A percentile compares a stretch with the other conserved stretches of the same genome.
These are phyloP conservation scores for Claviceps purpurea DNA, from an alignment of 2,329 filamentous ascomycete genomes.

Conservation along the genomic window DNA sequence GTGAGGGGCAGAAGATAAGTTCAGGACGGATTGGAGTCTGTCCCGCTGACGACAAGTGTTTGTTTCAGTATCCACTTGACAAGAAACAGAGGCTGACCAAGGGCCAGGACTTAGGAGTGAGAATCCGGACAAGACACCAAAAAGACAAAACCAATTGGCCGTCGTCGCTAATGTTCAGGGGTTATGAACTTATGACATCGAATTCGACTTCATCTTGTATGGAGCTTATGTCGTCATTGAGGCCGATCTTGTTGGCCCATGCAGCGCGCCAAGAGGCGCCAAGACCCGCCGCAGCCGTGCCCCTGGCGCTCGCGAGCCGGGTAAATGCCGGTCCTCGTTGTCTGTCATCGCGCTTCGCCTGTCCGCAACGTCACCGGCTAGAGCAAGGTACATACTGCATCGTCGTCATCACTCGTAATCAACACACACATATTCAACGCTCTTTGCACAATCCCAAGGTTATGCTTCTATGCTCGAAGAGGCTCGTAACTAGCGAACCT, in stretches of 20 bases:
- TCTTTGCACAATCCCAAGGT: neutral
- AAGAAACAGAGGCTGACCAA: neutral
- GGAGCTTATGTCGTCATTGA: slow-evolving; percentile 8
- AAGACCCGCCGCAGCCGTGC: neutral
- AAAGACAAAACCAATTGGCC: neutral
- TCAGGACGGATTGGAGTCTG: neutral
- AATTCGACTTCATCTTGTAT: no score
- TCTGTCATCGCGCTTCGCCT: no score
- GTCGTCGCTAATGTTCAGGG: neutral
- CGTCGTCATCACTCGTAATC: neutral
- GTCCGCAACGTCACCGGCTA: no score
- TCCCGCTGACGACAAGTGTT: neutral
- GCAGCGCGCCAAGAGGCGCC: no score
- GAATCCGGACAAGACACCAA: neutral
- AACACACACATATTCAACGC: neutral
- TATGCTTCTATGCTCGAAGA: neutral
- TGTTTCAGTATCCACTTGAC: neutral
- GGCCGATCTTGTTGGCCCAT: neutral
- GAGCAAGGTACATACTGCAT: neutral
- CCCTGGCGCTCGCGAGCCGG: neutral
- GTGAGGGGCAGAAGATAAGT: neutral
- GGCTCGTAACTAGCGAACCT: neutral
- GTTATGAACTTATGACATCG: no score
- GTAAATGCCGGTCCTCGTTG: neutral
- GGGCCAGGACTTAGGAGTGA: neutral